Evolutionary conservation across 306 rosid genomes (phyloP).

Genomic region (Quercus parvula): DNA sequence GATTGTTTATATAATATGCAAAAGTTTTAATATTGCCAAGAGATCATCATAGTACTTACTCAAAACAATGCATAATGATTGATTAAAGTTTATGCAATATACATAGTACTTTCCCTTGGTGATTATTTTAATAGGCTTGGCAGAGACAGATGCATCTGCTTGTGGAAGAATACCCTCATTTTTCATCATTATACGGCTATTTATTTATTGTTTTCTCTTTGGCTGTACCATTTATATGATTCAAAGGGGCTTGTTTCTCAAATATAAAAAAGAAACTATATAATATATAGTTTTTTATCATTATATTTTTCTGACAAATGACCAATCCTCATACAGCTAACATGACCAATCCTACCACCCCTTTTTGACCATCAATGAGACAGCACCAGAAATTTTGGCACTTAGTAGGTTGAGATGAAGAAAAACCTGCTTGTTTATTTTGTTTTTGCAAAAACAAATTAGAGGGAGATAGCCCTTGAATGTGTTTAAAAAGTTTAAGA

Average conservation of each 20-base stretch:
- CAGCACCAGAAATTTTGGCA: neutral
- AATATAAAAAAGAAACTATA: neutral
- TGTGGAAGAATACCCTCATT: neutral
- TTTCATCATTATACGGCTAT: neutral
- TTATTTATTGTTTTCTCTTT: neutral
- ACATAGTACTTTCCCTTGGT: neutral
- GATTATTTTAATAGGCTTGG: neutral
- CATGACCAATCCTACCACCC: slow-evolving; percentile 32
- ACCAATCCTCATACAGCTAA: slow-evolving; percentile 16
- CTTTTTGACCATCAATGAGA: slow-evolving; percentile 28
- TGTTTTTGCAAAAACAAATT: no score
- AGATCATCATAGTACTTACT: no score
- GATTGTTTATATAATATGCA: no score
- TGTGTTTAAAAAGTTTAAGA: neutral
- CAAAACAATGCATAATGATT: neutral
- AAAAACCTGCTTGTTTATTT: neutral
- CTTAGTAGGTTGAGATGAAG: neutral
- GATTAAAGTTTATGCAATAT: neutral
- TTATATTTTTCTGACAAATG: slow-evolving; percentile 4
- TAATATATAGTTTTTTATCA: neutral
- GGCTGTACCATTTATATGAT: neutral
- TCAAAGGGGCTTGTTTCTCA: slow-evolving; percentile 1
- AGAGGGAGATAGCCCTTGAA: no score
- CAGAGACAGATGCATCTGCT: slow-evolving; percentile 11
- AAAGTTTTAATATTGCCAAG: no score